Conservation (phyloP, 768 basidiomycete genomes). For the Rhodocollybia butyracea region DNA sequence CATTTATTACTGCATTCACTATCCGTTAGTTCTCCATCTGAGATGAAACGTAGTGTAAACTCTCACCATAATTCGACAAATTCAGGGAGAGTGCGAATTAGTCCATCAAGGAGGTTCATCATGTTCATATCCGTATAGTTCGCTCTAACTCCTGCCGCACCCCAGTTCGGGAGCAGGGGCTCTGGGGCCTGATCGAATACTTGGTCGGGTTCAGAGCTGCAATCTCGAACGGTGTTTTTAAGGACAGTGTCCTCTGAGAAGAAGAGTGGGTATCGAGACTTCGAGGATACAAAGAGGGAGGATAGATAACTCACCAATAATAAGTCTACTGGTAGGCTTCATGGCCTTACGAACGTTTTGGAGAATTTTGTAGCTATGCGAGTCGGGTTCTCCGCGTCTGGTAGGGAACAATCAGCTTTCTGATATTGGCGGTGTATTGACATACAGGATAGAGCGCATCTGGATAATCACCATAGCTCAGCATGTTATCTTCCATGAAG, state of each 20-base stretch:
- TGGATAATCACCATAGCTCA: too few species aligned
- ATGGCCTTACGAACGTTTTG: conserved; percentile 30
- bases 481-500: too few species aligned
- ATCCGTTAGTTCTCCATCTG: neutral
- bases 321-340: too few species aligned
- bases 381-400: conserved; percentile 41
- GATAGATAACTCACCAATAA: too few species aligned
- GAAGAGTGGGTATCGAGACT: too few species aligned
- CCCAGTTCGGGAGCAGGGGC: conserved; percentile 47
- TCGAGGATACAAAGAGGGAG: too few species aligned
- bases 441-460: conserved; percentile 34
- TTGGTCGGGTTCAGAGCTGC: conserved; percentile 1
- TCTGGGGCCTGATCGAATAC: conserved; percentile 25
- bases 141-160: conserved; percentile 33
- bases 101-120: conserved; percentile 37
- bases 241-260: conserved; percentile 40
- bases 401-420: neutral
- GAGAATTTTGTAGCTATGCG: conserved; percentile 31
- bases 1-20: conserved; percentile 11
- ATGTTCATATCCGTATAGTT: conserved; percentile 46
- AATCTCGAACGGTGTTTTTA: conserved; percentile 21
- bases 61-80: conserved; percentile 31
- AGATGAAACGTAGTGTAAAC: too few species aligned
- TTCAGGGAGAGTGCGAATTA: conserved; percentile 40
- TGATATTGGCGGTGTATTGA: neutral